These are phyloP conservation scores for Colletotrichum tabaci DNA, from an alignment of 2,329 filamentous ascomycete genomes.

Conservation along the genomic window DNA sequence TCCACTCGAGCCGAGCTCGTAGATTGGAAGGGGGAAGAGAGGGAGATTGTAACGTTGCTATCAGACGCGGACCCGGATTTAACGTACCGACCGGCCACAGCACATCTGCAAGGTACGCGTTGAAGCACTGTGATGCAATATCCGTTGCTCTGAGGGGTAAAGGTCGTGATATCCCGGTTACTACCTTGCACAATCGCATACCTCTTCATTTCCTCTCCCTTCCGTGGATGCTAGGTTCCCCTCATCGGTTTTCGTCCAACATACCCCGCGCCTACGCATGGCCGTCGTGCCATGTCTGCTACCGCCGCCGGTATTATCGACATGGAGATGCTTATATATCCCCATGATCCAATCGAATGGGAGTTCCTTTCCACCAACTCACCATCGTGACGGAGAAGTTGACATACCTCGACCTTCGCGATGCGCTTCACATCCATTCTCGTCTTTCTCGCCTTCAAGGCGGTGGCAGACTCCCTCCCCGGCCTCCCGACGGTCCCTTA, in stretches of 20 bases:
- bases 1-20: neutral
- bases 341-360: fast-evolving
- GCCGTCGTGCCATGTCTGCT: neutral
- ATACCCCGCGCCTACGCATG: neutral
- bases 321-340: neutral
- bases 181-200: slow-evolving; percentile 12
- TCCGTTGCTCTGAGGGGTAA: neutral
- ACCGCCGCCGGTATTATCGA: neutral
- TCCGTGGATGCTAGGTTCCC: slow-evolving; percentile 2
- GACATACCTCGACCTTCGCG: neutral
- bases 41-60: slow-evolving; percentile 27
- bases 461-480: slow-evolving; percentile 22
- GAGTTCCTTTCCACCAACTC: neutral
- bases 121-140: neutral
- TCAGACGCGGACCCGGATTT: neutral
- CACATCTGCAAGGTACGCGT: neutral
- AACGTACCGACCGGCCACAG: neutral
- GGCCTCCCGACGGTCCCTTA: slow-evolving; percentile 56
- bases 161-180: neutral
- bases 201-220: neutral
- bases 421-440: slow-evolving; percentile 12
- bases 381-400: neutral
- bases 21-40: neutral
- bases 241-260: neutral
- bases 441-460: neutral